Percentiles rank a stretch among this genome's conserved stretches.
Conservation (phyloP, 2,329 filamentous ascomycete species). For the Mycosphaerella arachidis region DNA sequence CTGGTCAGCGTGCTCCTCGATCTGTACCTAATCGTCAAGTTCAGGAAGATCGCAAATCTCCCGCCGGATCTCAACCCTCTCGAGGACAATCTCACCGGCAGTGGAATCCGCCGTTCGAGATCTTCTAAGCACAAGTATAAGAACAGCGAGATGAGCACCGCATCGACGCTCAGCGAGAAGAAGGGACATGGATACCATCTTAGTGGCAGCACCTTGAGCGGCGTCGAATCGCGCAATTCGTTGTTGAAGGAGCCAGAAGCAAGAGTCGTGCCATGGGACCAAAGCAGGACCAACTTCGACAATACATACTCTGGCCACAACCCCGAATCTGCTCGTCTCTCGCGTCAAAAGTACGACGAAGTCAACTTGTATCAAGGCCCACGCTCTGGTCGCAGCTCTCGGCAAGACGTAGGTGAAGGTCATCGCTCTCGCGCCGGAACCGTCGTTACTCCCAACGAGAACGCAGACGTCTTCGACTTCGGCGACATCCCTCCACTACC, state of each 20-base stretch:
- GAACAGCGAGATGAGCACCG: constrained; percentile 51
- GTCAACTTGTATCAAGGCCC: constrained; percentile 27
- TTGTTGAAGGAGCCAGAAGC: constrained; percentile 39
- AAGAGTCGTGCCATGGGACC: constrained; percentile 68
- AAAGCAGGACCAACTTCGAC: constrained; percentile 65
- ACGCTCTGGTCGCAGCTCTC: constrained; percentile 35
- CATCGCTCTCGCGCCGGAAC: constrained; percentile 19
- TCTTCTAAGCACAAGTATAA: constrained; percentile 67
- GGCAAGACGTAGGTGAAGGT: constrained; percentile 31
- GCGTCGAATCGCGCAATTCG: constrained; percentile 36
- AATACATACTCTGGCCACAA: constrained; percentile 53
- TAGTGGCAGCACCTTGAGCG: constrained; percentile 43
- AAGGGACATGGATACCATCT: constrained; percentile 47
- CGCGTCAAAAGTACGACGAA: constrained; percentile 48
- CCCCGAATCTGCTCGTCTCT: constrained; percentile 50
- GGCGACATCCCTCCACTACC: constrained; percentile 16
- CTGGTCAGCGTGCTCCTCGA: constrained; percentile 65
- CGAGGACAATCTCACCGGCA: constrained; percentile 76
- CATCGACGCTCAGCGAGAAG: constrained; percentile 49
- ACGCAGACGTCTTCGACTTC: constrained; percentile 13
- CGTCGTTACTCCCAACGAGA: constrained; percentile 13
- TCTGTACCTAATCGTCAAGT: constrained; percentile 70
- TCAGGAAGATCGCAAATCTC: constrained; percentile 74
- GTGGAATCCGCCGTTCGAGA: constrained; percentile 35
- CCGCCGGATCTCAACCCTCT: constrained; percentile 95